A percentile compares a stretch with the other conserved stretches of the same genome.
Evolutionary conservation across 352 stramenopile species (phyloP).

Genomic region (Phytophthora sansomeana): DNA sequence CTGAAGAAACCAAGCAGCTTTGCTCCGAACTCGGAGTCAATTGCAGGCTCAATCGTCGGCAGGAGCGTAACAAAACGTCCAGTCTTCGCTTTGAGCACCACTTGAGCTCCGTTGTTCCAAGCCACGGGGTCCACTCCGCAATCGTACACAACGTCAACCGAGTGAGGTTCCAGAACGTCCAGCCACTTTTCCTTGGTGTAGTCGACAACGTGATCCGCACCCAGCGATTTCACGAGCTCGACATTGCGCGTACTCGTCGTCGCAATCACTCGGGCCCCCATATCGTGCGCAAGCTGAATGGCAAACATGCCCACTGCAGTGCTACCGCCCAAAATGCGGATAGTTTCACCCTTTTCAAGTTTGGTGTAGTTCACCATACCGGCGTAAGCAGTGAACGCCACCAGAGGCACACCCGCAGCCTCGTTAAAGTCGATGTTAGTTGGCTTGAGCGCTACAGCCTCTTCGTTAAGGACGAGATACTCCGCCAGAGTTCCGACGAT

Average conservation of each 20-base stretch:
- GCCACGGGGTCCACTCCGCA: constrained; percentile 25
- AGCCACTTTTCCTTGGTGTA: constrained; percentile 44
- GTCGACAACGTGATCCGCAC: constrained; percentile 44
- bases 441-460: constrained; percentile 49
- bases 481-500: constrained; percentile 24
- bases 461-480: constrained; percentile 34
- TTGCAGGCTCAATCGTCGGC: not conserved
- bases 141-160: constrained; percentile 32
- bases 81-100: constrained; percentile 13
- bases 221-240: constrained; percentile 33
- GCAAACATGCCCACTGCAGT: constrained; percentile 37
- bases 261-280: constrained; percentile 36
- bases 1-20: not conserved
- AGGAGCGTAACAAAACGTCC: constrained; percentile 18
- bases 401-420: constrained; percentile 16
- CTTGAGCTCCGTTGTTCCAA: constrained; percentile 30
- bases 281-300: constrained; percentile 42
- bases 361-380: constrained; percentile 37
- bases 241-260: constrained; percentile 35
- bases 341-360: constrained; percentile 35
- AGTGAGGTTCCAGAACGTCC: constrained; percentile 23
- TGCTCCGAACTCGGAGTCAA: not conserved
- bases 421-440: constrained; percentile 37
- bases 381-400: constrained; percentile 15
- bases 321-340: constrained; percentile 50